Base-by-base conservation (phyloP, 345 rosid species). In the Barbarea vulgaris region DNA sequence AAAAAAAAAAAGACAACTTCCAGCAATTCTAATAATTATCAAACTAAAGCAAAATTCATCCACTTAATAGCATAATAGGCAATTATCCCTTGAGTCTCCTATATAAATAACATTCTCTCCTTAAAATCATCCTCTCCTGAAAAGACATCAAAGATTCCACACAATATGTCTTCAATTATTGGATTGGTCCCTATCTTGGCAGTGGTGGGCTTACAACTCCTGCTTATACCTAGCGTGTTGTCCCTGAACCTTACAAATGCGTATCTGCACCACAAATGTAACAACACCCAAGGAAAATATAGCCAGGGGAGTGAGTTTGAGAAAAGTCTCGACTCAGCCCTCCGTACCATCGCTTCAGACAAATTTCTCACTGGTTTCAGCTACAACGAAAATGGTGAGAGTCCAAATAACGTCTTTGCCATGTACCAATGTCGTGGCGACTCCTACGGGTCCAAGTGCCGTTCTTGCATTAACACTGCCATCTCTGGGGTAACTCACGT, bases 231-330 rank as follows among this genome's bases (percentile, higher is more conserved):
- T 12, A 39, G 56, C 17, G 33, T 56, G 56, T 19, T 46, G 65
- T 22, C 55, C 18, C 7, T 39, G 50, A 31, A 83, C 82, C 19
- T 53, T 4, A 68, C 62, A 5, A 68, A 68, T 54, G 36, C 33
- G 4, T 68, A 67, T 22, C 75, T 86, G 24, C 80, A 64, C 70
- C 81, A 69, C 60, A 59, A 39, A 3, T 86, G 93, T 48, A 69
- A 71, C 15, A 34, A 55, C 63, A 51, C 33, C 25, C 19, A 68
- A 4, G 84, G 76, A 25, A 81, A 77, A 51, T 84, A 80, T 78
- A 73, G 77, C 6, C 34, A 64, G 47, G 9, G 58, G 10, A 76
- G 57, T 52, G 76, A 57, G 1, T 86, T 80, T 17, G 78, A 75
- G 25, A 22, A 65, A 25, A 82, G 76, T 83, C 59, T 85, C 3